These are phyloP conservation scores for Diospyros lotus DNA, from an alignment of 148 eudicot genomes.

Conservation along the genomic window DNA sequence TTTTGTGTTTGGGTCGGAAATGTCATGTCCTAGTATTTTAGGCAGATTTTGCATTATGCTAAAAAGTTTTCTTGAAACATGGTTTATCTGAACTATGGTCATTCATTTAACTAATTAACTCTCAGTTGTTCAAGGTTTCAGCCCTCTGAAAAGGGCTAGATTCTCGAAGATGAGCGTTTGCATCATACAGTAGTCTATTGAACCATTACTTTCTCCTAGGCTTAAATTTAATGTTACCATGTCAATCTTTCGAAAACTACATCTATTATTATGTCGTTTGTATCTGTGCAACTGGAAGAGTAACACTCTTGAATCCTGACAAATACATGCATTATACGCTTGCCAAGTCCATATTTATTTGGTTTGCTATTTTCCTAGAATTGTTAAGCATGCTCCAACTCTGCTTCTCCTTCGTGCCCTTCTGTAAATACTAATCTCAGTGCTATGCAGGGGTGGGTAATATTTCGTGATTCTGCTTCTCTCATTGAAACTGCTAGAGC, in stretches of 20 bases:
- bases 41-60: neutral
- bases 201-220: neutral
- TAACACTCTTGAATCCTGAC: neutral
- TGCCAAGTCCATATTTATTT: neutral
- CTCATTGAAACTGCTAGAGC: constrained; percentile 72
- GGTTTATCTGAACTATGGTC: neutral
- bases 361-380: neutral
- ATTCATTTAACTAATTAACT: neutral
- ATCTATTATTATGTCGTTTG: neutral
- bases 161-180: neutral
- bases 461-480: constrained; percentile 61
- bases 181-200: neutral
- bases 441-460: constrained; percentile 84
- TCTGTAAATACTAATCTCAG: constrained; percentile 13
- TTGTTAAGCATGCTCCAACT: neutral
- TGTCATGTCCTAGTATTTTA: neutral
- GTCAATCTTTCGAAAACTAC: neutral
- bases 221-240: neutral
- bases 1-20: neutral
- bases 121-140: neutral
- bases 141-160: neutral
- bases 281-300: neutral
- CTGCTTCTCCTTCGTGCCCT: neutral
- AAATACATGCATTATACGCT: neutral
- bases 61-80: neutral